Evolutionary conservation across 225 moss, liverwort and hornwort genomes (phyloP), one percentile per base, ranked within the genome.

Genomic region (Rhytidiadelphus loreus): DNA sequence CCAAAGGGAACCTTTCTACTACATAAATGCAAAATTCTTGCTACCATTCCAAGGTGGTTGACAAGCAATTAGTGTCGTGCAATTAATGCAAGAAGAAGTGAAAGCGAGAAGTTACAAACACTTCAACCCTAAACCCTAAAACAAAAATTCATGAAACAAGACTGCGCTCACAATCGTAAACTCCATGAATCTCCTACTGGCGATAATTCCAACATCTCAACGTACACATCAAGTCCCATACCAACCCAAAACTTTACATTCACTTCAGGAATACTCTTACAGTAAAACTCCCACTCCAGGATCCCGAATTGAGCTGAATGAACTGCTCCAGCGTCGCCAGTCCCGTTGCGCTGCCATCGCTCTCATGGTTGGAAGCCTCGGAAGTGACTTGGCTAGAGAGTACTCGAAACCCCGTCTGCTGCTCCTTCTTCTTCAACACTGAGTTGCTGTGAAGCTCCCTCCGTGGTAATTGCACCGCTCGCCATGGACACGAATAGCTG

Each of bases 251-350:
- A 8, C 28, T 8, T 68, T 12, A 29, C 29, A 68, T 62, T 60
- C 33, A 13, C 13, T 12, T 28, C 59, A n/a, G 59, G 28, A 28
- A 7, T 39, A 26, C 8, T 72, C 88, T 82, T 93, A 98, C 98
- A 77, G 94, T 94, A 65, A 98, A 98, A 58, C 88, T 92, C 82
- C 98, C 98, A 58, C 66, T 90, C 98, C 97, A 98, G 87, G 86
- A 90, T 85, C 98, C 98, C 53, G 80, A 82, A 87, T 97, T 97
- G 78, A 98, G 94, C 82, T 96, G 83, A 50, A 97, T 94, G 70
- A 97, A 96, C 90, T 97, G 95, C 89, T 97, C 95, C 83, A 98
- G 93, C 77, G 85, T 89, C 17, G 92, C 86, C 72, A 95, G 84
- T 17, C 92, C 94, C 58, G 95, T 88, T 39, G 89, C 90, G 61